Base-by-base conservation (phyloP, 257 asterid species). In the Solanum medicagineum region DNA sequence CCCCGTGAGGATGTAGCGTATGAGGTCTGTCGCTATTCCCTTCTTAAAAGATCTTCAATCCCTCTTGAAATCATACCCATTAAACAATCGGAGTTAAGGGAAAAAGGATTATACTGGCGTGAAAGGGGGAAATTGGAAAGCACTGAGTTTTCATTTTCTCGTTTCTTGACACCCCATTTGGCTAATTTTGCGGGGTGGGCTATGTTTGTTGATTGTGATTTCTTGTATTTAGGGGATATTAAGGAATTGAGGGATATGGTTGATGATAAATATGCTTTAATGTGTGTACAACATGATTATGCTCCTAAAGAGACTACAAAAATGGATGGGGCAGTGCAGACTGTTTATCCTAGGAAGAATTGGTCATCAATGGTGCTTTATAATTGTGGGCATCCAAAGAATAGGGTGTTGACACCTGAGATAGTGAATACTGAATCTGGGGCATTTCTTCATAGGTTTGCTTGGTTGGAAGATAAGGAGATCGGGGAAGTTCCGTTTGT, bases 331-430 rank as follows among this genome's bases (percentile, higher is more conserved):
- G 99, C 96, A 1, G 95, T 94, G 7, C 99, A 93, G 26, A 94
- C 97, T 0, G 86, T 94, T 55, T 95, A 93, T 87, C 99, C 97
- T 4, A 89, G 97, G 88, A 95, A 95, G 97, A 95, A 95, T 81
- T 95, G 99, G 99, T 95, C 99, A 57, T 94, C 98, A 5, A 94
- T 95, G 99, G 99, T 95, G 70, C 66, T 95, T 81, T 95, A 95
- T 85, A 95, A 95, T 70, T 95, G 97, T 65, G 95, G 94, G 24
- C 95, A 94, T 77, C 90, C 91, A 0, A 95, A 95, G 87, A 95
- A 93, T 49, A 87, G 71, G 87, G 81, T 70, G 24, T 68, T 95
- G 45, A 92, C 97, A 1, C 97, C 98, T 4, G 95, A 95, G 81
- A 88, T 93, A 17, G 99, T 95, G 87, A 95, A 93, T 84, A 89